phyloP scores from a whole-genome alignment of 805 yeast species.

The Phaffomyces thermotolerans region DNA sequence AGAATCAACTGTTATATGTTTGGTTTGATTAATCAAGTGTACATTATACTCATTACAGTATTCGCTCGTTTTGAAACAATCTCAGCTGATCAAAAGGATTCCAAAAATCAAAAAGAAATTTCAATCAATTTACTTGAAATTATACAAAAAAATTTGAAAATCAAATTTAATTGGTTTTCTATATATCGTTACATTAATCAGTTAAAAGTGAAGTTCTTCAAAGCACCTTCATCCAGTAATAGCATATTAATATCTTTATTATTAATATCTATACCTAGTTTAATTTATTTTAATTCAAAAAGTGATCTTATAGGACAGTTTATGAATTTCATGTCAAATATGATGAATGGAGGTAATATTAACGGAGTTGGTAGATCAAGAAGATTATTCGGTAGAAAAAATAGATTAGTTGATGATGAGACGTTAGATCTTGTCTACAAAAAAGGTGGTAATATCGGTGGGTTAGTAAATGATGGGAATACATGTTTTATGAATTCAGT shows the following conservation, averaged over 20 bases:
- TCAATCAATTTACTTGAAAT: not conserved
- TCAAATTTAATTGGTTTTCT: not conserved
- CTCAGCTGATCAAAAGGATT: too few species aligned
- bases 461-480: conserved; percentile 83
- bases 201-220: conserved; percentile 1
- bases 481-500: conserved; percentile 95
- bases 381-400: conserved; percentile 8
- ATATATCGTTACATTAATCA: not conserved
- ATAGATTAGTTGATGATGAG: conserved; percentile 10
- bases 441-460: conserved; percentile 75
- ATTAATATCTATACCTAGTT: conserved; percentile 5
- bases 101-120: too few species aligned
- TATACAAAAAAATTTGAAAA: not conserved
- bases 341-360: conserved; percentile 2
- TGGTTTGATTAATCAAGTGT: too few species aligned
- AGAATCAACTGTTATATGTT: too few species aligned
- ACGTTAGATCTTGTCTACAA: conserved; percentile 33
- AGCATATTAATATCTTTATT: conserved; percentile 2
- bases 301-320: not conserved
- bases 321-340: not conserved
- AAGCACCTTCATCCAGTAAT: not conserved
- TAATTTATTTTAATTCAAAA: not conserved
- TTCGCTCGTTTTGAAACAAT: too few species aligned
- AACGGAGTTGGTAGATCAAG: not conserved
- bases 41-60: too few species aligned